Percentiles rank a stretch among this genome's conserved stretches.
phyloP scores from a whole-genome alignment of 441 rosid species.

The Populus hybrid region DNA sequence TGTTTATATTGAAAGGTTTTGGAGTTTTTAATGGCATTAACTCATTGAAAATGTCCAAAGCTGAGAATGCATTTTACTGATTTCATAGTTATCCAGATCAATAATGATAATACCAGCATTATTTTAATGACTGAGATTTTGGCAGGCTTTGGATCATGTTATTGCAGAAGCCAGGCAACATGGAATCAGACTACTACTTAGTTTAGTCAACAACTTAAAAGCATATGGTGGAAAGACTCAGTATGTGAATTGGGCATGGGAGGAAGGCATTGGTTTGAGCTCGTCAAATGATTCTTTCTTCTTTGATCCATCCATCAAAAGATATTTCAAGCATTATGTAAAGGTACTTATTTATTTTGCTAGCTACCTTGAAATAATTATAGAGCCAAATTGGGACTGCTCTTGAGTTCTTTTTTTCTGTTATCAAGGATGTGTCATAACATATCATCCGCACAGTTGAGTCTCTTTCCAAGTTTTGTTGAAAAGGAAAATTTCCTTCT shows the following conservation, averaged over 20 bases:
- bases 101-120: conserved; percentile 1
- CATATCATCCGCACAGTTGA: neutral
- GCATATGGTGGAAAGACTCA: conserved; percentile 93
- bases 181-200: conserved; percentile 70
- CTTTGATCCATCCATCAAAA: conserved; percentile 87
- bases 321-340: conserved; percentile 75
- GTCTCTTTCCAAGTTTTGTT: neutral
- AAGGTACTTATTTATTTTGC: conserved; percentile 36
- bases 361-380: neutral
- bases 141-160: conserved; percentile 90
- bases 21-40: neutral
- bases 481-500: neutral
- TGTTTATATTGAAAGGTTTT: neutral
- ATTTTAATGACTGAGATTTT: conserved; percentile 15
- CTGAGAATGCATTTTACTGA: neutral
- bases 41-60: neutral
- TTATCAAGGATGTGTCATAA: neutral
- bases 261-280: conserved; percentile 88
- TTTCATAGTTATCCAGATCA: neutral
- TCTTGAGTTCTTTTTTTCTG: neutral
- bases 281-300: conserved; percentile 94
- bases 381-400: neutral
- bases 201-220: conserved; percentile 80
- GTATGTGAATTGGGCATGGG: conserved; percentile 95
- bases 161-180: conserved; percentile 76